These are phyloP conservation scores for Metschnikowia colocasiae DNA, from an alignment of 805 yeast species.

Conservation along the genomic window DNA sequence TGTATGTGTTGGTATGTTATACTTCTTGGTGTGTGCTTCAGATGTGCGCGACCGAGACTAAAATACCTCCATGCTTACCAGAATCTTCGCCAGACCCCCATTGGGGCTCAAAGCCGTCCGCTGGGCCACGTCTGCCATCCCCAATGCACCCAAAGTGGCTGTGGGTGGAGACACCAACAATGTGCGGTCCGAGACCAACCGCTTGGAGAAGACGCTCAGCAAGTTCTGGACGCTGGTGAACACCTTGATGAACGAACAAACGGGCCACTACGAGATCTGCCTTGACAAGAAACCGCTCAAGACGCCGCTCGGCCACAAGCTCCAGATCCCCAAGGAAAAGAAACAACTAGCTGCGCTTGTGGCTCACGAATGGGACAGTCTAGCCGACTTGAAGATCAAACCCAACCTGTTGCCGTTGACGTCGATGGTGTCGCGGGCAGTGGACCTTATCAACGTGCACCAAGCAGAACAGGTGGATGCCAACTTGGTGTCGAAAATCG, in stretches of 20 bases:
- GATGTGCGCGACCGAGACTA: background rate
- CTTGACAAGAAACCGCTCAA: conserved; percentile 73
- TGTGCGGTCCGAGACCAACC: conserved; percentile 57
- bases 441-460: conserved; percentile 54
- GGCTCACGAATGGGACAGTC: conserved; percentile 81
- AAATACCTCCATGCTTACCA: background rate
- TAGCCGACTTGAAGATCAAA: conserved; percentile 63
- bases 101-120: background rate
- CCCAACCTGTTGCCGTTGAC: conserved; percentile 84
- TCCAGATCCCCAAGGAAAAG: conserved; percentile 60
- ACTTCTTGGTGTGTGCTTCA: background rate
- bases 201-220: conserved; percentile 61
- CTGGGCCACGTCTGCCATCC: conserved; percentile 2
- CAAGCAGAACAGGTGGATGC: conserved; percentile 40
- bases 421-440: conserved; percentile 78
- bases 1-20: too few relatives aligned
- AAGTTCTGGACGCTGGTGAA: conserved; percentile 81
- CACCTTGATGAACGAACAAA: conserved; percentile 28
- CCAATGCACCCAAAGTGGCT: conserved; percentile 18
- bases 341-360: conserved; percentile 67
- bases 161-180: conserved; percentile 45
- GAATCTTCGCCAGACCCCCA: background rate
- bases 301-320: conserved; percentile 76
- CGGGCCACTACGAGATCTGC: conserved; percentile 47
- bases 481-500: conserved; percentile 52